Conservation (phyloP, 139 green algal genomes). For the Yamagishiella unicocca region DNA sequence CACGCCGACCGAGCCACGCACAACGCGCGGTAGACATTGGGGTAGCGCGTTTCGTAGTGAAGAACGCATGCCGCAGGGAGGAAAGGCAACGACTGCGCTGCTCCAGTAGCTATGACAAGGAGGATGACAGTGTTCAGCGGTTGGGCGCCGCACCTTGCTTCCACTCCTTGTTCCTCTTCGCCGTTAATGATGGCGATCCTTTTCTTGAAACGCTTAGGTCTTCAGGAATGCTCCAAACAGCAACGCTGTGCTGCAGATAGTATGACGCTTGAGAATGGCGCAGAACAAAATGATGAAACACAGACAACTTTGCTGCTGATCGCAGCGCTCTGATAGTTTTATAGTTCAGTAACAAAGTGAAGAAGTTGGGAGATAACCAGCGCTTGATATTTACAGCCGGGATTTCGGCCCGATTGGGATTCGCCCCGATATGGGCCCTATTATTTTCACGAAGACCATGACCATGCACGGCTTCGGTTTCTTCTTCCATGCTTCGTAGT, state of each 20-base stretch:
- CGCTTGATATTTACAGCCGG: too few species aligned
- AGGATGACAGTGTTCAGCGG: not conserved
- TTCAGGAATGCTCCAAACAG: not conserved
- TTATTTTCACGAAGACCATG: too few species aligned
- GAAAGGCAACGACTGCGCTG: too few species aligned
- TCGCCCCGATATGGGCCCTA: too few species aligned
- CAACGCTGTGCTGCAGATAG: not conserved
- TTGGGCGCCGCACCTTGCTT: slow-evolving; percentile 34
- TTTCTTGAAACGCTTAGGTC: not conserved
- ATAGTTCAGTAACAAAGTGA: too few species aligned
- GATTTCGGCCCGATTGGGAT: too few species aligned
- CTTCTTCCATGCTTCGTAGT: too few species aligned
- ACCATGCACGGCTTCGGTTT: too few species aligned
- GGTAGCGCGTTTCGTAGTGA: not conserved
- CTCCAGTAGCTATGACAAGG: not conserved
- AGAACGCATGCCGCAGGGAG: not conserved
- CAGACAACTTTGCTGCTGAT: not conserved
- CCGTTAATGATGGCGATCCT: not conserved
- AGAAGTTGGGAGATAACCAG: too few species aligned
- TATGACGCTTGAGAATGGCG: not conserved
- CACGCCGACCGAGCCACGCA: not conserved
- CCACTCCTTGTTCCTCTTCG: not conserved
- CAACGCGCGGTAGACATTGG: not conserved
- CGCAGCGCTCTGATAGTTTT: not conserved
- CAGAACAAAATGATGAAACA: slow-evolving; percentile 40